Evolutionary conservation across 495 filamentous ascomycete genomes (phyloP).

Genomic region (Daldinia vernicosa): DNA sequence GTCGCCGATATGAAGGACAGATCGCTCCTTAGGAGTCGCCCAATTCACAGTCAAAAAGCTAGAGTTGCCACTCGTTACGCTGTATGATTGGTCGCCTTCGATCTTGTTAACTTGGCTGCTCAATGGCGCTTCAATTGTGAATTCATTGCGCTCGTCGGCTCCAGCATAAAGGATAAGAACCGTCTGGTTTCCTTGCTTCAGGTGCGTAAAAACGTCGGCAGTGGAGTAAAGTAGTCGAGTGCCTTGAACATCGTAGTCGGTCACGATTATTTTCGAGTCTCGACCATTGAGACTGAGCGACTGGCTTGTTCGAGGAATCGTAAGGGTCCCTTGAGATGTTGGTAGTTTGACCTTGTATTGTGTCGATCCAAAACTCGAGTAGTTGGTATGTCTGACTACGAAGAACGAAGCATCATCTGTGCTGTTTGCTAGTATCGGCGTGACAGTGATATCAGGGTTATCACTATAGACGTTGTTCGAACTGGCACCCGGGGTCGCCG

Average conservation of each 20-base stretch:
- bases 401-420: conserved; percentile 68
- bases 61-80: conserved; percentile 52
- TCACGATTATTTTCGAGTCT: conserved; percentile 78
- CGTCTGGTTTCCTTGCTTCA: conserved; percentile 54
- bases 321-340: conserved; percentile 68
- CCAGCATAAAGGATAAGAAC: conserved; percentile 76
- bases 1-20: conserved; percentile 61
- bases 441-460: conserved; percentile 66
- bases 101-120: conserved; percentile 61
- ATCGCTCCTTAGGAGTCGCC: conserved; percentile 20
- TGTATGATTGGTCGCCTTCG: conserved; percentile 47
- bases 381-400: conserved; percentile 70
- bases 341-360: conserved; percentile 69
- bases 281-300: conserved; percentile 72
- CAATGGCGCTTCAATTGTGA: conserved; percentile 60
- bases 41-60: conserved; percentile 46
- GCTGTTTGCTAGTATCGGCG: conserved; percentile 59
- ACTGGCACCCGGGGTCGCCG: conserved; percentile 55
- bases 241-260: conserved; percentile 74
- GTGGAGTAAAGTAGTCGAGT: conserved; percentile 75
- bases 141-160: conserved; percentile 73
- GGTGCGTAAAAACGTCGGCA: conserved; percentile 75
- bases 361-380: conserved; percentile 62
- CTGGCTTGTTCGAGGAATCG: conserved; percentile 70
- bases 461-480: conserved; percentile 51